Conservation (phyloP, 2,329 filamentous ascomycete genomes). For the Aureobasidium sp. region DNA sequence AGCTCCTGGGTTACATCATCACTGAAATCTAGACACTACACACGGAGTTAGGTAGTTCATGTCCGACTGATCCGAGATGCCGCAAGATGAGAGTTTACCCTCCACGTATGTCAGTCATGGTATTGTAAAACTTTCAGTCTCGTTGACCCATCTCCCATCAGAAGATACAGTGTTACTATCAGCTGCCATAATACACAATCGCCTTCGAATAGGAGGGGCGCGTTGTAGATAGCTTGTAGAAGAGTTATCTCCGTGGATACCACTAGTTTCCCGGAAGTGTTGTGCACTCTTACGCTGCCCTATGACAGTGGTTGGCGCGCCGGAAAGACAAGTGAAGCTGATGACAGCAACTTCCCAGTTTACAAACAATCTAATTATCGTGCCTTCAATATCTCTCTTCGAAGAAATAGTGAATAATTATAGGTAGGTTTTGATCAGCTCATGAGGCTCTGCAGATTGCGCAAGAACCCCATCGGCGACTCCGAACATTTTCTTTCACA, state of each 20-base stretch:
- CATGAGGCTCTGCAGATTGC: neutral
- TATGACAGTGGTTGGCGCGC: too few relatives aligned
- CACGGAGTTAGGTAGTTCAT: neutral
- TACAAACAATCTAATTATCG: neutral
- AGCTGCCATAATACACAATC: neutral
- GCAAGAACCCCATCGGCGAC: neutral
- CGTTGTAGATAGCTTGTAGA: neutral
- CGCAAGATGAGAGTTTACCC: neutral
- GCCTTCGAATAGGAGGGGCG: neutral
- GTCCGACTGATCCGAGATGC: neutral
- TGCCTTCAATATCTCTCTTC: neutral
- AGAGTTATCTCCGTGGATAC: too few relatives aligned
- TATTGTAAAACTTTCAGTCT: too few relatives aligned
- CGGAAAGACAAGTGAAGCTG: neutral
- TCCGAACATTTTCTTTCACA: neutral
- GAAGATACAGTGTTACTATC: too few relatives aligned
- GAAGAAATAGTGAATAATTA: neutral
- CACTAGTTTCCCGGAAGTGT: too few relatives aligned
- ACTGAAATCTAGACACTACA: neutral
- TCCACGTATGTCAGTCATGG: too few relatives aligned
- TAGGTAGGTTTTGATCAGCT: too few relatives aligned
- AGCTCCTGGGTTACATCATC: conserved; percentile 1
- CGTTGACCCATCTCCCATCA: too few relatives aligned
- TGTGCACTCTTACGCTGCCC: too few relatives aligned
- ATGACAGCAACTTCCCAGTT: neutral